Evolutionary conservation across 179 eudicot genomes (phyloP).

Genomic region (Sideroxylon spinosum): DNA sequence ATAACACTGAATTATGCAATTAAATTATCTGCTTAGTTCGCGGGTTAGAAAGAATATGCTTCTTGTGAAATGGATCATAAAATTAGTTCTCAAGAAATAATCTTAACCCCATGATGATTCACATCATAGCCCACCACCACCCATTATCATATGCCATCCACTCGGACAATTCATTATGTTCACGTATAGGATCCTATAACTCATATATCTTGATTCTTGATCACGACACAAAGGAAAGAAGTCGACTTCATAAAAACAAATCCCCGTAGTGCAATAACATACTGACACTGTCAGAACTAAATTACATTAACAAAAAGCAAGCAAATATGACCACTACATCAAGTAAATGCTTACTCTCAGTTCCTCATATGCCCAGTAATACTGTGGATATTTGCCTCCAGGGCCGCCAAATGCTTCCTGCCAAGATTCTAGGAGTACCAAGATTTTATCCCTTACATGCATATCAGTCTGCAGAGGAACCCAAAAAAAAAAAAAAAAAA

Average conservation of each 20-base stretch:
- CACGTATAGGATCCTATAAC: background rate
- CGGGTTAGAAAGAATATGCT: background rate
- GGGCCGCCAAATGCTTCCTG: constrained; percentile 95
- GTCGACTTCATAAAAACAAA: background rate
- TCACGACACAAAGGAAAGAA: constrained; percentile 1
- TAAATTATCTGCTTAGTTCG: background rate
- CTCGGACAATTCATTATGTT: background rate
- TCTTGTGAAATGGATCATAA: background rate
- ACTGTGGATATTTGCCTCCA: constrained; percentile 71
- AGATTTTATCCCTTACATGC: constrained; percentile 72
- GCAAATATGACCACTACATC: background rate
- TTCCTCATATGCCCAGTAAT: constrained; percentile 88
- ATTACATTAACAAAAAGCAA: background rate
- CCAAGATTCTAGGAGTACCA: constrained; percentile 78
- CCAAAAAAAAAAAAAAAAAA: background rate
- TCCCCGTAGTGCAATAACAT: too few relatives aligned
- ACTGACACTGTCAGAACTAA: background rate
- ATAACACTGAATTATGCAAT: background rate
- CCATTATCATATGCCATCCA: constrained; percentile 1
- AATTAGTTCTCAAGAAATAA: background rate
- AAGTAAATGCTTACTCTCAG: constrained; percentile 50
- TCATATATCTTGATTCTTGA: too few relatives aligned
- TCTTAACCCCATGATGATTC: background rate
- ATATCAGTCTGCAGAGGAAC: constrained; percentile 60
- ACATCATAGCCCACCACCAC: background rate